Evolutionary conservation across 2,329 filamentous ascomycete species (phyloP).

Genomic region (Diaporthe humulicola): DNA sequence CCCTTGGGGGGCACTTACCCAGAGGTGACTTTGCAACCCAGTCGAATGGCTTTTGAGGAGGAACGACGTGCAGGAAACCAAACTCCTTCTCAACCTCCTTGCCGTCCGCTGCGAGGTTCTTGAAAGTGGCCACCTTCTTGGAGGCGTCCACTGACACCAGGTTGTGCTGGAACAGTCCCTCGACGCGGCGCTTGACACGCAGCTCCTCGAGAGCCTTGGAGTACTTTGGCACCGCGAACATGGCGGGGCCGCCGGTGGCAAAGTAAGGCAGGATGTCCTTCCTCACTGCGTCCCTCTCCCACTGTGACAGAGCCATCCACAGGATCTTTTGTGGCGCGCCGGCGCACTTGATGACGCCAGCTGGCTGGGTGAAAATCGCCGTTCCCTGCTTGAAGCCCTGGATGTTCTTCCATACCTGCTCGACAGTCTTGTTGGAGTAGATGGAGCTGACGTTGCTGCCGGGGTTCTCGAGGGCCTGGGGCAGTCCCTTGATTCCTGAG

Average conservation of each 20-base stretch:
- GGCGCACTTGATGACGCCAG: constrained; percentile 55
- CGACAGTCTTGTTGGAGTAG: constrained; percentile 52
- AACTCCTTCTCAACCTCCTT: constrained; percentile 51
- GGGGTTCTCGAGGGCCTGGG: constrained; percentile 51
- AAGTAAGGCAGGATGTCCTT: constrained; percentile 50
- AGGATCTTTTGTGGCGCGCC: constrained; percentile 56
- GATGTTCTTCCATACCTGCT: constrained; percentile 53
- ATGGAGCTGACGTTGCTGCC: constrained; percentile 53
- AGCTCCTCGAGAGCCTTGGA: constrained; percentile 51
- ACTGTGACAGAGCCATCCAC: constrained; percentile 56
- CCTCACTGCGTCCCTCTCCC: constrained; percentile 51
- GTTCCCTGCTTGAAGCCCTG: constrained; percentile 51
- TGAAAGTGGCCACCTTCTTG: constrained; percentile 50
- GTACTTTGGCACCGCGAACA: constrained; percentile 57
- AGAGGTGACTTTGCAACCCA: constrained; percentile 44
- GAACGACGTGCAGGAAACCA: constrained; percentile 54
- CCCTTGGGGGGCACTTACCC: constrained; percentile 43
- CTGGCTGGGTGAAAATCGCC: constrained; percentile 55
- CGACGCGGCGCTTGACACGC: constrained; percentile 51
- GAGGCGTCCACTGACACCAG: constrained; percentile 51
- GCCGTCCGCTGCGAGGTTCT: constrained; percentile 47
- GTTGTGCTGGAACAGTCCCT: constrained; percentile 56
- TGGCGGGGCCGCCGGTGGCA: constrained; percentile 51
- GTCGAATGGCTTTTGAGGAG: constrained; percentile 44
- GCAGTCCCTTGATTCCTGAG: constrained; percentile 50